Percentiles rank a stretch among this genome's conserved stretches.
Evolutionary conservation across 495 filamentous ascomycete genomes (phyloP).

Genomic region (Aspergillus mulundensis): DNA sequence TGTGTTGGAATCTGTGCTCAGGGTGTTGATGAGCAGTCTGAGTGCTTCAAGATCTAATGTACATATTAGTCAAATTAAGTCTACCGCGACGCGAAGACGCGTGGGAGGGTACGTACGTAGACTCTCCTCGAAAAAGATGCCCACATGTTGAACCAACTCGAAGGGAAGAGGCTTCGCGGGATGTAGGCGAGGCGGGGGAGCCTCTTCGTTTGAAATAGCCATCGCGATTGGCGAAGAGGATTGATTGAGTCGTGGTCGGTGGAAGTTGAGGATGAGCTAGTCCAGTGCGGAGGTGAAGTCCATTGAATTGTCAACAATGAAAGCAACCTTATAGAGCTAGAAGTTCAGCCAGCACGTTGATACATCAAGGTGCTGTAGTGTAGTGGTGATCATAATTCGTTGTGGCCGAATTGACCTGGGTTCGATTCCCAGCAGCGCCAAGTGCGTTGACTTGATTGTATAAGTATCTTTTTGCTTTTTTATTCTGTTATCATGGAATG

Average conservation of each 20-base stretch:
- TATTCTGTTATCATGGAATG: not conserved
- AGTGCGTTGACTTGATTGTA: constrained; percentile 12
- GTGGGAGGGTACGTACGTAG: constrained; percentile 49
- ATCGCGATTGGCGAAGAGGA: constrained; percentile 13
- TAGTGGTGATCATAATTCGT: constrained; percentile 28
- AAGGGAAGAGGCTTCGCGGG: constrained; percentile 52
- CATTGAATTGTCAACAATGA: too few relatives aligned
- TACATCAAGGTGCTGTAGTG: constrained; percentile 26
- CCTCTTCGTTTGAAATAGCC: constrained; percentile 22
- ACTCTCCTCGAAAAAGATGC: constrained; percentile 72
- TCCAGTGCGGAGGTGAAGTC: not conserved
- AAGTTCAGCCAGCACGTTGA: too few relatives aligned
- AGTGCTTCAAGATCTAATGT: constrained; percentile 63
- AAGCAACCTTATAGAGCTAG: too few relatives aligned
- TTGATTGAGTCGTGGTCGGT: constrained; percentile 10
- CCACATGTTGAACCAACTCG: constrained; percentile 59
- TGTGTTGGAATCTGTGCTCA: constrained; percentile 51
- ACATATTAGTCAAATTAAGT: constrained; percentile 15
- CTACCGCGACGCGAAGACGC: constrained; percentile 10
- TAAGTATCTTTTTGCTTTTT: constrained; percentile 1
- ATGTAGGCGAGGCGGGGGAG: constrained; percentile 38
- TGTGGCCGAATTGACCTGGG: constrained; percentile 39
- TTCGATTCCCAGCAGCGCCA: constrained; percentile 44
- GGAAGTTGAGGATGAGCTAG: not conserved
- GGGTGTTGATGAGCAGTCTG: constrained; percentile 59